These are phyloP conservation scores for Saccharomyces pastorianus DNA, from an alignment of 1,139 yeast species.

Conservation along the genomic window DNA sequence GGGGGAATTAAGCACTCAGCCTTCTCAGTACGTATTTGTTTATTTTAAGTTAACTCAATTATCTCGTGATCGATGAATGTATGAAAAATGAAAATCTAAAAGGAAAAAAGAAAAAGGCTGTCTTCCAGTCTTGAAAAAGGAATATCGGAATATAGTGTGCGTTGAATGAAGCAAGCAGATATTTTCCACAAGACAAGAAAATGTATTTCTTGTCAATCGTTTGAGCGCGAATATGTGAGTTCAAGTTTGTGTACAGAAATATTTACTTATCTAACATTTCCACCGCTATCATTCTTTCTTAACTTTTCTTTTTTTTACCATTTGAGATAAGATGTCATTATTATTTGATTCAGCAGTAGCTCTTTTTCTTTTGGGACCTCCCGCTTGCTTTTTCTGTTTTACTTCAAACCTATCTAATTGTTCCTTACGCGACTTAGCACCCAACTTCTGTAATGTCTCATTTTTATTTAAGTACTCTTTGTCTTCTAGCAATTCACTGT, in stretches of 20 bases:
- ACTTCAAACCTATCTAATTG: constrained; percentile 34
- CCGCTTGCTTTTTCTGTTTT: constrained; percentile 23
- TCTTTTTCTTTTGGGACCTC: constrained; percentile 10
- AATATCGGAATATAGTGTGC: background rate
- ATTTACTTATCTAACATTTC: background rate
- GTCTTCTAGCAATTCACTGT: constrained; percentile 48
- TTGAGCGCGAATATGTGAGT: too few relatives aligned
- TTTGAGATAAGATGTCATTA: constrained; percentile 9
- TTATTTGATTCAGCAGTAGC: constrained; percentile 2
- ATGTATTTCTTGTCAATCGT: too few relatives aligned
- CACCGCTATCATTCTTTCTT: constrained; percentile 2
- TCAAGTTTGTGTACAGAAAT: background rate
- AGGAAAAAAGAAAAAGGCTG: background rate
- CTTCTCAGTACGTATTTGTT: background rate
- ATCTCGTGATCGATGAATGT: background rate
- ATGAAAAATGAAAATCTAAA: background rate
- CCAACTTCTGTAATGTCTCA: constrained; percentile 44
- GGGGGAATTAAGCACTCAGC: background rate
- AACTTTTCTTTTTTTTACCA: constrained; percentile 6
- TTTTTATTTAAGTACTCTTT: constrained; percentile 45
- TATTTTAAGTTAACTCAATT: background rate
- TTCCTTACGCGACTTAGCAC: constrained; percentile 49
- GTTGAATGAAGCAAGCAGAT: background rate
- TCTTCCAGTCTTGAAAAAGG: background rate
- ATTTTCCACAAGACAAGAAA: background rate